Percentiles rank a stretch among this genome's conserved stretches.
These are phyloP conservation scores for Chenopodium suecicum DNA, from an alignment of 148 eudicot genomes.

Conservation along the genomic window DNA sequence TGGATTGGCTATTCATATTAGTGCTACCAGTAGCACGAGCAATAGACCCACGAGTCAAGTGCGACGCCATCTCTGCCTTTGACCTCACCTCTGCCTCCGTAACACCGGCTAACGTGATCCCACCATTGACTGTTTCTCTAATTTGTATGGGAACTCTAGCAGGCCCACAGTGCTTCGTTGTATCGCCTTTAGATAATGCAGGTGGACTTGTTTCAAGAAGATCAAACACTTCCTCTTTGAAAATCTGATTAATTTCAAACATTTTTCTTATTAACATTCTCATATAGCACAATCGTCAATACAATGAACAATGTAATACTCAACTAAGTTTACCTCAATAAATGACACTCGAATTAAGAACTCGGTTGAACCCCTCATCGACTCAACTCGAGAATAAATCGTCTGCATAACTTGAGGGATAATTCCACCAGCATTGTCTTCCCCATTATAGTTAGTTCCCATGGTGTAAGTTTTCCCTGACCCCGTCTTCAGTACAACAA, in stretches of 20 bases:
- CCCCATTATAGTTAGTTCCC: slow-evolving; percentile 91
- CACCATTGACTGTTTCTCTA: slow-evolving; percentile 79
- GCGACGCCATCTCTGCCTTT: slow-evolving; percentile 88
- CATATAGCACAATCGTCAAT: neutral
- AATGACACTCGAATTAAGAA: slow-evolving; percentile 81
- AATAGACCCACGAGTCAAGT: slow-evolving; percentile 66
- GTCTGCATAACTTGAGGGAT: slow-evolving; percentile 89
- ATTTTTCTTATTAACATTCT: neutral
- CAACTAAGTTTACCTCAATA: slow-evolving; percentile 61
- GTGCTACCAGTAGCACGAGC: slow-evolving; percentile 98
- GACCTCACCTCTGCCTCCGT: slow-evolving; percentile 85
- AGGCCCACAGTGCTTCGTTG: slow-evolving; percentile 49
- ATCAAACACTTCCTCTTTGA: slow-evolving; percentile 98
- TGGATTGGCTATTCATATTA: slow-evolving; percentile 95
- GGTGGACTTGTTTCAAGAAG: slow-evolving; percentile 56
- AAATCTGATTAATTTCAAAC: slow-evolving; percentile 48
- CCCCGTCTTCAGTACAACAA: slow-evolving; percentile 57
- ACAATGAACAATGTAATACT: neutral
- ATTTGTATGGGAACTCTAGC: slow-evolving; percentile 89
- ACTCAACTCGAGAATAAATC: slow-evolving; percentile 64
- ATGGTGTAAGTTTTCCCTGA: slow-evolving; percentile 97
- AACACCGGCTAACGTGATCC: slow-evolving; percentile 91
- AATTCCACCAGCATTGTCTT: slow-evolving; percentile 52
- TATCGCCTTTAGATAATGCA: slow-evolving; percentile 48
- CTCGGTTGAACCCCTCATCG: slow-evolving; percentile 56